Base-by-base conservation (phyloP, 768 basidiomycete genomes). In the Podaxis sp. region DNA sequence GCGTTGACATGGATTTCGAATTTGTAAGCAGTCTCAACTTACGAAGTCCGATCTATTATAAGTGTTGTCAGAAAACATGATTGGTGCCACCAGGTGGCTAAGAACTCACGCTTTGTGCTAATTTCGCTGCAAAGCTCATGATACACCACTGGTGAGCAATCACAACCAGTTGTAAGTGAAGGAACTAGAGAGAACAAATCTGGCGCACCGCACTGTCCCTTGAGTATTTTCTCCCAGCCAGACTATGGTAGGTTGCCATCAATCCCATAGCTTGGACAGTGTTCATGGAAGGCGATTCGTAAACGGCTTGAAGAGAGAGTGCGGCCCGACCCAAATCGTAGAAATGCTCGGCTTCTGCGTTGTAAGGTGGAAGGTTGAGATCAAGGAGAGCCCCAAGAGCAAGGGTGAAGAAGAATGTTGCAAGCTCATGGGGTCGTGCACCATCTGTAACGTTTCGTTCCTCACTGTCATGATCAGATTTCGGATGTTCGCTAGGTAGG, bases 371-470 rank as follows among this genome's bases (percentile, higher is more conserved):
- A 4, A 81, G 73, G 28, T 76, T 74, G 26, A 85, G 70, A 64
- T 88, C 87, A 44, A 88, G 74, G n/a, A 88, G 73, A 6, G 83
- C 84, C 1, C 87, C 87, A 9, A 88, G 78, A 1, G 87, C 84
- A 49, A 89, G 80, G 22, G 87, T 66, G 71, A 88, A 86, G 72
- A 78, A 88, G 28, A 85, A 63, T 38, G 80, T 78, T 0, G 85
- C 82, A 26, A 88, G 77, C 8, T 78, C 76, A 69, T 87, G 89
- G 1, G 82, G 75, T 12, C 52, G 54, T 48, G 48, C 30, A 12
- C 33, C 19, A 9, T 59, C 53, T 44, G 40, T 44, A 33, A 22
- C 19, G 42, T 15, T 38, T 48, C 40, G 38, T 24, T 26, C 53
- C 26, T 42, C n/a, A 15, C n/a, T 1, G 4, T 57, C n/a, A 11